These are phyloP conservation scores for Penicillium hesseltinei DNA, from an alignment of 2,329 filamentous ascomycete species.

Conservation along the genomic window DNA sequence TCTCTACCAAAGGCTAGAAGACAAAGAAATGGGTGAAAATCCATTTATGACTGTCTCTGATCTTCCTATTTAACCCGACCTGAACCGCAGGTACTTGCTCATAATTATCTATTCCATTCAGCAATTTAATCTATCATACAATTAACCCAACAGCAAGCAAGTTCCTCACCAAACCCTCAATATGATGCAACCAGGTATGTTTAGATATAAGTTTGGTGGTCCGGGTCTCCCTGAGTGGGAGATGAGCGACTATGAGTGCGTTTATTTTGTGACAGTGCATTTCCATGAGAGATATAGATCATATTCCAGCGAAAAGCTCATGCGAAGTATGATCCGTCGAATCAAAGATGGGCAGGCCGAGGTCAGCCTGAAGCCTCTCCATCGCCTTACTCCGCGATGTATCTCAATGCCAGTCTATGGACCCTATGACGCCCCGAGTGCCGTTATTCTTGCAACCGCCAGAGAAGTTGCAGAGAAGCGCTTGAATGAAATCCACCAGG, in stretches of 20 bases:
- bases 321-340: background rate
- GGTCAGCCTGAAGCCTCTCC: background rate
- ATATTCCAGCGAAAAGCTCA: background rate
- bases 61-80: background rate
- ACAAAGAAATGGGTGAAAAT: background rate
- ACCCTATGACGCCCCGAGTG: background rate
- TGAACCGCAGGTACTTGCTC: background rate
- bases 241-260: background rate
- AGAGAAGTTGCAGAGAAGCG: background rate
- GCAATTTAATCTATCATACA: background rate
- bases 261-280: background rate
- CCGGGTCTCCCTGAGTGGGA: background rate
- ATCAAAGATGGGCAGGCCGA: background rate
- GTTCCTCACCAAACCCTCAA: background rate
- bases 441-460: background rate
- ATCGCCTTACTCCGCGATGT: background rate
- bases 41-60: background rate
- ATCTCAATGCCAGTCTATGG: slow-evolving; percentile 5
- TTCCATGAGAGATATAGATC: background rate
- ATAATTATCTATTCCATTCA: background rate
- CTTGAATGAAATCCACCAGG: background rate
- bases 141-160: background rate
- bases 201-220: background rate
- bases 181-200: slow-evolving; percentile 1
- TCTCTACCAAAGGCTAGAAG: background rate